Base-by-base conservation (phyloP, 148 eudicot species). In the Arctostaphylos glauca region DNA sequence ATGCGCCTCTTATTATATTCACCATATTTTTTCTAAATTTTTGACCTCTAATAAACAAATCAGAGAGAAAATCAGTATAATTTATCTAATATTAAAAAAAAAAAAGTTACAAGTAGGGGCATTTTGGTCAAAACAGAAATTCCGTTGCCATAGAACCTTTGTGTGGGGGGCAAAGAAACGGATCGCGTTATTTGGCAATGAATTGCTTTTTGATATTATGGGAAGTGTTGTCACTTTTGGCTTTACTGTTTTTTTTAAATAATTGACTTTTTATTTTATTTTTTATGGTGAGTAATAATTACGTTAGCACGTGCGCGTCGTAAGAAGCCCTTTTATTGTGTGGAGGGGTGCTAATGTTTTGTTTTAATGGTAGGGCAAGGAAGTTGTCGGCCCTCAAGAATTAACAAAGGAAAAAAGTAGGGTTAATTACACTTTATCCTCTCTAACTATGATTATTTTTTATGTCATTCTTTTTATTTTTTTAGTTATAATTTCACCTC, bases 271-370 rank as follows among this genome's bases (percentile, higher is more conserved):
- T 64, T 23, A 15, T 52, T 81, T 48, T 21, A 5, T 66, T 44
- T 72, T 50, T 14, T 6, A 64, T 80, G 55, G 77, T 53, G 84
- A 49, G 68, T 84, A 87, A 89, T 89, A 80, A 91, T 91, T 79
- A 86, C 71, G 41, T 9, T 72, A 44, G 89, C 91, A 87, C 89
- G 90, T 91, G 93, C 86, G 93, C 86, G 89, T 38, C 4, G 75
- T 71, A 52, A 48, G 78, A 56, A 64, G 74, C 86, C 78, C 82
- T 83, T 77, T 78, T 19, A 18, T 80, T 18, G 23, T 58, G 44
- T 49, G 64, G 67, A 60, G 78, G 80, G 83, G 79, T 31, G 38
- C 72, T 76, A 52, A 41, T 89, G 83, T 31, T 31, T 31, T 89
- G 83, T 90, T 88, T 31, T 66, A 1, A 81, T 68, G 83, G 89